Evolutionary conservation across 352 stramenopile species (phyloP).

Genomic region (Phytophthora pseudosyringae): DNA sequence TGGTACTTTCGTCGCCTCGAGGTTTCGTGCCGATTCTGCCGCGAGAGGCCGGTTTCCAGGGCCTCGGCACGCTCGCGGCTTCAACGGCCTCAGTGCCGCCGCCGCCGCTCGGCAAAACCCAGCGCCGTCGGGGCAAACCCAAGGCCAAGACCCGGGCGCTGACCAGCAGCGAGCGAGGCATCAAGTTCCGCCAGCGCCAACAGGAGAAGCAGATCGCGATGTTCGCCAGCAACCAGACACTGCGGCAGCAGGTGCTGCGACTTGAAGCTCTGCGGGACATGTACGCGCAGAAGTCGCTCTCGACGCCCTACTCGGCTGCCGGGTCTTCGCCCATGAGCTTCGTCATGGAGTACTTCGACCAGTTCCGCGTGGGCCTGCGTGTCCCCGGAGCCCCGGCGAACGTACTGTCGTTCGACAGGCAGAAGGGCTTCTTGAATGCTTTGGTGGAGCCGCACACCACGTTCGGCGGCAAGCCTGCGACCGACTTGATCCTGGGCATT

Average conservation of each 20-base stretch:
- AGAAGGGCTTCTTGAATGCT: conserved; percentile 34
- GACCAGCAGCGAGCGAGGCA: conserved; percentile 37
- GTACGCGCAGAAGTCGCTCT: conserved; percentile 21
- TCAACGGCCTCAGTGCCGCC: conserved; percentile 1
- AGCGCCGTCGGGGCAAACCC: conserved; percentile 9
- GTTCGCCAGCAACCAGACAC: conserved; percentile 7
- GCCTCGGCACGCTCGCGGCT: neutral
- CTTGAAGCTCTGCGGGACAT: conserved; percentile 32
- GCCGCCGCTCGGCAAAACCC: neutral
- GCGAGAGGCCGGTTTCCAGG: neutral
- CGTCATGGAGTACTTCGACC: conserved; percentile 47
- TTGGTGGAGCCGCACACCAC: conserved; percentile 33
- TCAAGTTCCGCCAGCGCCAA: conserved; percentile 40
- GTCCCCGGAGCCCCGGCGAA: conserved; percentile 3
- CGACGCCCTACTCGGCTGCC: conserved; percentile 13
- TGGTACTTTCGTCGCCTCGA: conserved; percentile 5
- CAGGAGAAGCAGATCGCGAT: conserved; percentile 32
- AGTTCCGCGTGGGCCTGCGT: conserved; percentile 41
- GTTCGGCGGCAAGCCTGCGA: conserved; percentile 30
- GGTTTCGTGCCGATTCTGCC: conserved; percentile 23
- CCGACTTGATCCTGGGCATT: conserved; percentile 30
- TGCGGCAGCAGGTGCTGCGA: conserved; percentile 34
- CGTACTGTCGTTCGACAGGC: conserved; percentile 13
- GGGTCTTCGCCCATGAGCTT: conserved; percentile 31
- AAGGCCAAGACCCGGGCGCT: conserved; percentile 25